phyloP scores from a whole-genome alignment of 345 rosid species.

The Hypericum androsaemum region DNA sequence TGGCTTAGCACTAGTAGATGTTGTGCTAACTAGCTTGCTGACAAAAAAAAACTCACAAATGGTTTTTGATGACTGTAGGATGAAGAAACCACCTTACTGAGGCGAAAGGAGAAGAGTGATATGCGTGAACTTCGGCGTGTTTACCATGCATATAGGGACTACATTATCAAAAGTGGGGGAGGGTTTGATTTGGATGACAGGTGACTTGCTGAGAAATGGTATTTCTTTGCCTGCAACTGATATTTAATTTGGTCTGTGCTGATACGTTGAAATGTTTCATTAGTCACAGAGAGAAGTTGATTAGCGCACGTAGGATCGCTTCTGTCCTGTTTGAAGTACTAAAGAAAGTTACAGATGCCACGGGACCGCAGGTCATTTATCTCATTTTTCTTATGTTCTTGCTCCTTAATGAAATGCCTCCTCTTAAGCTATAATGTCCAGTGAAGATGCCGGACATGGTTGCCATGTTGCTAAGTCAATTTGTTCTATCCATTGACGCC shows the following conservation, averaged over 20 bases:
- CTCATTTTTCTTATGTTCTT: background rate
- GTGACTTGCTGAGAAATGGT: conserved; percentile 20
- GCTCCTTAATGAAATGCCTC: background rate
- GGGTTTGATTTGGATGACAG: conserved; percentile 36
- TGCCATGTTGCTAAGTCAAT: background rate
- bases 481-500: conserved; percentile 8
- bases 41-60: background rate
- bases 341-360: conserved; percentile 43
- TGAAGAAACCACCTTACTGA: conserved; percentile 36
- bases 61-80: conserved; percentile 39
- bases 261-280: background rate
- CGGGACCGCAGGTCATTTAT: conserved; percentile 51
- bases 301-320: conserved; percentile 50
- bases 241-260: conserved; percentile 7
- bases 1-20: too few species aligned
- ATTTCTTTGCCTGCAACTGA: conserved; percentile 3
- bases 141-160: conserved; percentile 48
- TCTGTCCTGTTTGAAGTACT: conserved; percentile 66
- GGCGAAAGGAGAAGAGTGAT: conserved; percentile 50
- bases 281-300: conserved; percentile 51
- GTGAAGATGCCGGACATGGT: background rate
- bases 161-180: conserved; percentile 41
- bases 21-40: too few species aligned
- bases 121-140: conserved; percentile 71
- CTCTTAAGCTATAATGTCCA: background rate